Conservation (phyloP, 495 filamentous ascomycete genomes). For the Filosporella fistucella region DNA sequence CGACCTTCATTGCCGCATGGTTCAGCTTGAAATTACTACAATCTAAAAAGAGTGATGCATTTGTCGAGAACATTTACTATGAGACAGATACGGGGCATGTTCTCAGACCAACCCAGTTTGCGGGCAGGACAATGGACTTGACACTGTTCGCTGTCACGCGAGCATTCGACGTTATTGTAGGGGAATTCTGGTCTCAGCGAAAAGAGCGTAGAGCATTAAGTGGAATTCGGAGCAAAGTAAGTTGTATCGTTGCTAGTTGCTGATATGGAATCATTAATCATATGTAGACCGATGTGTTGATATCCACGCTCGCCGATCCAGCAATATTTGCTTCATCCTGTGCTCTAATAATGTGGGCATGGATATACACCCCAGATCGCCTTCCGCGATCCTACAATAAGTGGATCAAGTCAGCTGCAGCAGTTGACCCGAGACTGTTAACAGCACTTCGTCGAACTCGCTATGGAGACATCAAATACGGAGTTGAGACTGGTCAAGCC, state of each 20-base stretch:
- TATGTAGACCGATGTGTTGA: constrained; percentile 36
- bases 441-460: constrained; percentile 66
- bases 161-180: constrained; percentile 68
- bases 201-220: constrained; percentile 29
- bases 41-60: constrained; percentile 37
- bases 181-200: constrained; percentile 57
- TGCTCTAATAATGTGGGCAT: constrained; percentile 83
- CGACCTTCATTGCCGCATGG: constrained; percentile 46
- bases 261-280: background rate
- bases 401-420: constrained; percentile 78
- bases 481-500: constrained; percentile 71
- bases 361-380: constrained; percentile 70
- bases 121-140: constrained; percentile 80
- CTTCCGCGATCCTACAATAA: constrained; percentile 75
- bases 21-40: constrained; percentile 42
- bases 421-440: constrained; percentile 75
- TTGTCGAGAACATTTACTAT: constrained; percentile 27
- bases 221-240: constrained; percentile 43
- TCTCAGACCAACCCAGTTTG: constrained; percentile 38
- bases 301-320: constrained; percentile 59
- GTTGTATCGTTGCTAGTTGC: background rate
- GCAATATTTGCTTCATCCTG: constrained; percentile 70
- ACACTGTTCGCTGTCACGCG: constrained; percentile 76
- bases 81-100: constrained; percentile 19
- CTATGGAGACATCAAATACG: constrained; percentile 64